These are phyloP conservation scores for Clavaria fumosa DNA, from an alignment of 768 basidiomycete species.

Conservation along the genomic window DNA sequence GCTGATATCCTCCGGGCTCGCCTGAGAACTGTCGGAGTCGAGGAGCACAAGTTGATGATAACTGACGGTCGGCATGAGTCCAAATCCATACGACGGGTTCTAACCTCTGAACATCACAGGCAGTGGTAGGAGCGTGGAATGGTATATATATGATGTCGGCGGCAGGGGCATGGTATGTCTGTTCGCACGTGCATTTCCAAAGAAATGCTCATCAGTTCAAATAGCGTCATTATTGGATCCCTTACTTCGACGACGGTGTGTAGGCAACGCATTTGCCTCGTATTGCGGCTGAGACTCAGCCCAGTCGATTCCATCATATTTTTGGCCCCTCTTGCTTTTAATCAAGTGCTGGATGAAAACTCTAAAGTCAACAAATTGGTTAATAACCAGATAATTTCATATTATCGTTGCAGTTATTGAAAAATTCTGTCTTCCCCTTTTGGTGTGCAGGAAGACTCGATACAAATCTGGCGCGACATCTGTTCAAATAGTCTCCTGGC, in stretches of 20 bases:
- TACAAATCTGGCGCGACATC: conserved; percentile 54
- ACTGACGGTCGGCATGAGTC: conserved; percentile 32
- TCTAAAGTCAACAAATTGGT: conserved; percentile 48
- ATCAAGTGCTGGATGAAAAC: conserved; percentile 60
- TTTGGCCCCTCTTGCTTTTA: conserved; percentile 64
- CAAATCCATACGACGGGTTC: too few relatives aligned
- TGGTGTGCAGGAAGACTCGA: conserved; percentile 47
- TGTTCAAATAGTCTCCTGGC: conserved; percentile 48
- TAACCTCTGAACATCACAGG: too few relatives aligned
- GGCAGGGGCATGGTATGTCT: conserved; percentile 33
- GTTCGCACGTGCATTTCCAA: neutral
- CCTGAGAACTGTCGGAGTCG: conserved; percentile 56
- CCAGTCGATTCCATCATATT: conserved; percentile 67
- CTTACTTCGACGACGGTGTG: conserved; percentile 60
- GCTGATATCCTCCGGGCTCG: conserved; percentile 65
- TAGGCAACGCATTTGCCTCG: neutral
- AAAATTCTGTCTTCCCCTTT: neutral
- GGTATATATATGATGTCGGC: conserved; percentile 58
- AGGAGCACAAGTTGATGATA: conserved; percentile 50
- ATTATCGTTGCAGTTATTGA: neutral
- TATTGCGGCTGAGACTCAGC: neutral
- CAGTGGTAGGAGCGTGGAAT: conserved; percentile 47
- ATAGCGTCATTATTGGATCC: conserved; percentile 53
- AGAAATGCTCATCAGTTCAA: conserved; percentile 1
- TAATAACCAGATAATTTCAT: conserved; percentile 7